Evolutionary conservation across 2,329 filamentous ascomycete genomes (phyloP).

Genomic region (Hypoxylon sp.): DNA sequence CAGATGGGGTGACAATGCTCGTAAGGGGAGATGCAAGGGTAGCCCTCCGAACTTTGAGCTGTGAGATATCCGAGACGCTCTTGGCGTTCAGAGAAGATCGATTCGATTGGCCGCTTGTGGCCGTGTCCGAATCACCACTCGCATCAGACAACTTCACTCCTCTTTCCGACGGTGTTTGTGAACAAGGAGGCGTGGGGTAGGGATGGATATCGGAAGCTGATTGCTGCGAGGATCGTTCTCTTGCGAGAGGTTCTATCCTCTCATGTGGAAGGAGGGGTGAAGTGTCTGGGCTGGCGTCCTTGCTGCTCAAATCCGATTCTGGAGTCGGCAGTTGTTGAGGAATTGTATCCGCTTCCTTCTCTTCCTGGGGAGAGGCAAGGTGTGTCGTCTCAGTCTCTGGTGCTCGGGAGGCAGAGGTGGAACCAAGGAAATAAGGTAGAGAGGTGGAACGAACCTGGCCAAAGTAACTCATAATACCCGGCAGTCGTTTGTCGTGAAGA

Average conservation of each 20-base stretch:
- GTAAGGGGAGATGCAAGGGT: slow-evolving; percentile 70
- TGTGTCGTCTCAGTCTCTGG: slow-evolving; percentile 53
- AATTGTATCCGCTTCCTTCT: slow-evolving; percentile 47
- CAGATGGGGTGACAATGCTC: slow-evolving; percentile 71
- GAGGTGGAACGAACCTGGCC: slow-evolving; percentile 97
- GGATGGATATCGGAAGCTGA: slow-evolving; percentile 53
- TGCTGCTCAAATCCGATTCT: slow-evolving; percentile 43
- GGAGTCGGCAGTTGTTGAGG: slow-evolving; percentile 43
- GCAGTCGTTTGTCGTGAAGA: slow-evolving; percentile 92
- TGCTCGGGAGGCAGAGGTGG: slow-evolving; percentile 57
- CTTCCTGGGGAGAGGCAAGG: slow-evolving; percentile 54
- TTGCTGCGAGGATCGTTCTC: slow-evolving; percentile 49
- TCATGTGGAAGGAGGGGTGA: slow-evolving; percentile 57
- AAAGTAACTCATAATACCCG: slow-evolving; percentile 97
- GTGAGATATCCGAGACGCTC: slow-evolving; percentile 59
- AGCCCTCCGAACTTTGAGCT: slow-evolving; percentile 57
- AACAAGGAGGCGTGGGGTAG: slow-evolving; percentile 71
- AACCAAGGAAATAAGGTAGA: slow-evolving; percentile 65
- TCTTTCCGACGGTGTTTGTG: slow-evolving; percentile 60
- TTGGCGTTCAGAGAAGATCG: slow-evolving; percentile 57
- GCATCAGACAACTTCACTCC: slow-evolving; percentile 58
- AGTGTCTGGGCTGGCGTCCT: slow-evolving; percentile 46
- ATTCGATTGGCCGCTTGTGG: slow-evolving; percentile 52
- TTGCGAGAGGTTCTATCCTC: slow-evolving; percentile 52
- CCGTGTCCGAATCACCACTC: slow-evolving; percentile 55